Percentiles rank a stretch among this genome's conserved stretches.
These are phyloP conservation scores for Ampelocalamus luodianensis DNA, from an alignment of 176 grass and related monocot species.

Conservation along the genomic window DNA sequence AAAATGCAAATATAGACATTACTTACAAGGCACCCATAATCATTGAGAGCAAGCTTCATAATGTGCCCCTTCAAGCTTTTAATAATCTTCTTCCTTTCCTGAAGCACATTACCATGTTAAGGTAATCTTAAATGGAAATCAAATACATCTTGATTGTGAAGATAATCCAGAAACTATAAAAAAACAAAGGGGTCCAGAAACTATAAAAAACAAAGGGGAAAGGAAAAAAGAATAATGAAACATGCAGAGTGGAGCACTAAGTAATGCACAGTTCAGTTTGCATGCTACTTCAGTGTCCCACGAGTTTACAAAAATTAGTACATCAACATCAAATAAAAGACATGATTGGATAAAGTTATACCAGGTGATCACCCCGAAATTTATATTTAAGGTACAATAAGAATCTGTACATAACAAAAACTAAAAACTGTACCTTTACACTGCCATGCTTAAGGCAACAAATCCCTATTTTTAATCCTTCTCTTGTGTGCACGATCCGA, in stretches of 20 bases:
- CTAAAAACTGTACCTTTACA: slow-evolving; percentile 60
- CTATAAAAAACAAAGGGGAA: background rate
- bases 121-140: slow-evolving; percentile 9
- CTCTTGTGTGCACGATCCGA: slow-evolving; percentile 76
- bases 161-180: background rate
- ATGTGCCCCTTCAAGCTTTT: slow-evolving; percentile 89
- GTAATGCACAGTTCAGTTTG: slow-evolving; percentile 5
- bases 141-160: background rate
- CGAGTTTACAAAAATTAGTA: background rate
- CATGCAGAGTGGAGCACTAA: background rate
- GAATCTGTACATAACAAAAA: background rate
- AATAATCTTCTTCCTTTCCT: slow-evolving; percentile 96
- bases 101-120: slow-evolving; percentile 42
- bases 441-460: slow-evolving; percentile 79
- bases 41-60: slow-evolving; percentile 77
- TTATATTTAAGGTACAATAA: background rate
- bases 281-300: background rate
- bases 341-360: background rate
- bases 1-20: slow-evolving; percentile 22
- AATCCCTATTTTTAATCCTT: slow-evolving; percentile 78
- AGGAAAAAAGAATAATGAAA: background rate
- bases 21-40: slow-evolving; percentile 95
- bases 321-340: background rate
- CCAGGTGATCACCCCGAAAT: background rate
- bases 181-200: background rate